Percentiles rank a stretch among this genome's conserved stretches.
Conservation (phyloP, 2,329 filamentous ascomycete species). For the Colletotrichum liriopes region DNA sequence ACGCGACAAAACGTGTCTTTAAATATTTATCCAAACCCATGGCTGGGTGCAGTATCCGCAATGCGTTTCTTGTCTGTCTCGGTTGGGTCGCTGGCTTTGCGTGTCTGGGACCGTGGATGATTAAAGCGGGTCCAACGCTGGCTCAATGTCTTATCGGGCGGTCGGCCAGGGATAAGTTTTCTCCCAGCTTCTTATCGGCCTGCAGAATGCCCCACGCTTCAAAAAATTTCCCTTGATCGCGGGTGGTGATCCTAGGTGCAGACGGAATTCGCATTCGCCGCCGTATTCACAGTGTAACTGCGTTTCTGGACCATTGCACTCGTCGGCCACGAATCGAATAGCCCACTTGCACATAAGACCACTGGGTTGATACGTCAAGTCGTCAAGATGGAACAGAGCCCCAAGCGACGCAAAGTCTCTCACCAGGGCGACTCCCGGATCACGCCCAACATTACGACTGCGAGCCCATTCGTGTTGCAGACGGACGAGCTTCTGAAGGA, state of each 20-base stretch:
- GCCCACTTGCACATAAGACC: conserved; percentile 5
- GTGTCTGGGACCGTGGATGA: not conserved
- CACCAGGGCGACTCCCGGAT: conserved; percentile 55
- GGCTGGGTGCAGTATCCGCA: conserved; percentile 14
- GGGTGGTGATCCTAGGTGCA: not conserved
- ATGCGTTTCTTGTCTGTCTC: not conserved
- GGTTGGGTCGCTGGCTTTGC: not conserved
- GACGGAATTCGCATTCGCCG: not conserved
- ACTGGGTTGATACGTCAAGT: conserved; percentile 7
- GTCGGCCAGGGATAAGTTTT: conserved; percentile 43
- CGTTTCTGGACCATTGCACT: conserved; percentile 11
- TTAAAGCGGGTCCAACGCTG: not conserved
- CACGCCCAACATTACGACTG: conserved; percentile 59
- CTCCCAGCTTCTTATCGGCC: conserved; percentile 39
- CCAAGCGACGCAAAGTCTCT: conserved; percentile 66
- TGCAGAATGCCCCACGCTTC: conserved; percentile 34
- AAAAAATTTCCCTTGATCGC: conserved; percentile 41
- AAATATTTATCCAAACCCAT: conserved; percentile 20
- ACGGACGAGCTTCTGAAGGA: conserved; percentile 73
- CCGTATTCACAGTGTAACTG: conserved; percentile 2
- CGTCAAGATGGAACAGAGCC: conserved; percentile 60
- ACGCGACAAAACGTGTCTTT: not conserved
- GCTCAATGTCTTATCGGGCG: conserved; percentile 32
- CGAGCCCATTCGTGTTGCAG: conserved; percentile 72
- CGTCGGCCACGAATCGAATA: conserved; percentile 15